Evolutionary conservation across 2,329 filamentous ascomycete genomes (phyloP).

Genomic region (Annulohypoxylon truncatum): DNA sequence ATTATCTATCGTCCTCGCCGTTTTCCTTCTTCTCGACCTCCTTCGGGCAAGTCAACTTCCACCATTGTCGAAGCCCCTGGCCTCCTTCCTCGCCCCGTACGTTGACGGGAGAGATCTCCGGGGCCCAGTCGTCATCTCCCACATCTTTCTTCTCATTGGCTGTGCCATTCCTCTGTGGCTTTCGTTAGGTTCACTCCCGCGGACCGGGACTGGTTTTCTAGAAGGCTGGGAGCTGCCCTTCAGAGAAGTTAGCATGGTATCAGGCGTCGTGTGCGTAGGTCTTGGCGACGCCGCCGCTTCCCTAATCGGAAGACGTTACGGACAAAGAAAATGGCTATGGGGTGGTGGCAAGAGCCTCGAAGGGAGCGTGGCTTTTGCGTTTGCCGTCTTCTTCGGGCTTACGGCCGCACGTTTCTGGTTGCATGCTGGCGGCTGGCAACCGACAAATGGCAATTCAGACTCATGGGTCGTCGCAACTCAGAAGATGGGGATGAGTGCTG

Average conservation of each 20-base stretch:
- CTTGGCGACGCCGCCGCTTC: constrained; percentile 95
- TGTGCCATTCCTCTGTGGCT: constrained; percentile 97
- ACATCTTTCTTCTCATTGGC: constrained; percentile 94
- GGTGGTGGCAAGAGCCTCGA: constrained; percentile 96
- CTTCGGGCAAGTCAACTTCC: constrained; percentile 92
- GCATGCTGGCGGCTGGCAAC: constrained; percentile 78
- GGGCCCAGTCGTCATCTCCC: constrained; percentile 93
- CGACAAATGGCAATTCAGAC: constrained; percentile 71
- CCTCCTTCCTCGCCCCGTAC: constrained; percentile 89
- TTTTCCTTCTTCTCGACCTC: constrained; percentile 90
- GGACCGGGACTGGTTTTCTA: constrained; percentile 66
- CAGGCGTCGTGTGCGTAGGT: constrained; percentile 92
- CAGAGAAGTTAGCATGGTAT: constrained; percentile 88
- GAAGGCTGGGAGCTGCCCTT: constrained; percentile 79
- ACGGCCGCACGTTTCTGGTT: constrained; percentile 79
- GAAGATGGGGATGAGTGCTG: constrained; percentile 79
- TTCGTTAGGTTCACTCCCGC: constrained; percentile 75
- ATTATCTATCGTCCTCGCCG: constrained; percentile 79
- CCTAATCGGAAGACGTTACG: constrained; percentile 87
- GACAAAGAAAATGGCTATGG: constrained; percentile 93
- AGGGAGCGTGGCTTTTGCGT: constrained; percentile 83
- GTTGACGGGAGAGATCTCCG: constrained; percentile 93
- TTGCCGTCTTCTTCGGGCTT: constrained; percentile 81
- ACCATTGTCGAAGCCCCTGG: constrained; percentile 86
- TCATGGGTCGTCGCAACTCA: constrained; percentile 74